Percentiles rank a stretch among this genome's conserved stretches.
phyloP scores from a whole-genome alignment of 2,329 filamentous ascomycete genomes.

The Cladosporium cucumerinum region DNA sequence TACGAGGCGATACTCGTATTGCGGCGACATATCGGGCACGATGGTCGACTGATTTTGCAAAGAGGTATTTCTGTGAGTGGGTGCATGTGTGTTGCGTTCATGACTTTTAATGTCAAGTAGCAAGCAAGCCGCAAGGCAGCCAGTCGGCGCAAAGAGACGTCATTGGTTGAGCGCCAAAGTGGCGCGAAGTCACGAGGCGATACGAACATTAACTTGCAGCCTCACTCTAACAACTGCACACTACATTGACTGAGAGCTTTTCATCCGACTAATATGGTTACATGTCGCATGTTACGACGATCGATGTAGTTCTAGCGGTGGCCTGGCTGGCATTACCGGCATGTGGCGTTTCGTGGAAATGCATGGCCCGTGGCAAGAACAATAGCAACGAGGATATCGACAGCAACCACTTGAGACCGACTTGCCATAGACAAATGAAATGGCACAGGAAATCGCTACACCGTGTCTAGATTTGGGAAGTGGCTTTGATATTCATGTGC shows the following conservation, averaged over 20 bases:
- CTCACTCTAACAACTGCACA: not conserved
- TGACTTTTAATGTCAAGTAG: not conserved
- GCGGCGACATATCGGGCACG: not conserved
- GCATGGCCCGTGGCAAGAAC: slow-evolving; percentile 15
- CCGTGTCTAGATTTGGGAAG: not conserved
- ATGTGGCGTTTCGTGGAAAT: slow-evolving; percentile 1
- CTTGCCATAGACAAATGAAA: not conserved
- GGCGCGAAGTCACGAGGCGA: not conserved
- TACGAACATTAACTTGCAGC: not conserved
- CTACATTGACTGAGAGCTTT: not conserved
- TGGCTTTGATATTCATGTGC: not conserved
- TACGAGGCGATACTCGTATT: not conserved
- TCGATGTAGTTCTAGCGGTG: not conserved
- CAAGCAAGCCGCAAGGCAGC: not conserved
- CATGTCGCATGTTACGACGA: not conserved
- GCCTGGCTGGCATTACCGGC: not conserved
- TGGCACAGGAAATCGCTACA: not conserved
- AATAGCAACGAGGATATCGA: slow-evolving; percentile 10
- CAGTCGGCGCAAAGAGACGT: not conserved
- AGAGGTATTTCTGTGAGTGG: not conserved
- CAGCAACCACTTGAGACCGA: slow-evolving; percentile 1
- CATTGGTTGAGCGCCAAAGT: not conserved
- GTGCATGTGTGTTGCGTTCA: not conserved
- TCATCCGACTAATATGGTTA: not conserved
- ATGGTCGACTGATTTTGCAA: not conserved